These are phyloP conservation scores for Fusarium globosum DNA, from an alignment of 2,329 filamentous ascomycete genomes.

Conservation along the genomic window DNA sequence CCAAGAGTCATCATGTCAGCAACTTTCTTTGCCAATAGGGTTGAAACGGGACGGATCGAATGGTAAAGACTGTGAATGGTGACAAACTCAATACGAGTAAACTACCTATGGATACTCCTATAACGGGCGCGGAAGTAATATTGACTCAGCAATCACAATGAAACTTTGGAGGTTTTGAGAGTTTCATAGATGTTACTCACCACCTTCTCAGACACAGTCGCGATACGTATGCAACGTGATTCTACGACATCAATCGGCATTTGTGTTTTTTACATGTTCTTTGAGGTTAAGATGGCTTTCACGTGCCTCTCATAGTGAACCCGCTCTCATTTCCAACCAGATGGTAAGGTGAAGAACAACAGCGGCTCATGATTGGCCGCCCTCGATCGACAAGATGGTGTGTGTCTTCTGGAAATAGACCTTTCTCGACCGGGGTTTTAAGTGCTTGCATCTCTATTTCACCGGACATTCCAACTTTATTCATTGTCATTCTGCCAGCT, in stretches of 20 bases:
- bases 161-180: neutral
- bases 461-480: conserved; percentile 1
- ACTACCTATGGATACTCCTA: neutral
- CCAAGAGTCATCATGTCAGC: neutral
- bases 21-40: neutral
- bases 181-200: neutral
- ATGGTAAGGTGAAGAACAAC: conserved; percentile 27
- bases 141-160: neutral
- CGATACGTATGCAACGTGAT: neutral
- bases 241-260: neutral
- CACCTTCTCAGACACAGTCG: neutral
- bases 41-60: conserved; percentile 13
- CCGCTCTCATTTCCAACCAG: conserved; percentile 26
- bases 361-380: conserved; percentile 32
- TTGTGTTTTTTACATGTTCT: neutral
- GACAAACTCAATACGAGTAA: neutral
- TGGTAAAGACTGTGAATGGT: conserved; percentile 1
- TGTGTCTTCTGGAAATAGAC: conserved; percentile 30
- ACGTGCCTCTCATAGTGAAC: conserved; percentile 13
- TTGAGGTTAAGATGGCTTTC: neutral
- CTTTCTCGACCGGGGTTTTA: conserved; percentile 41
- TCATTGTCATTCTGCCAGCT: neutral
- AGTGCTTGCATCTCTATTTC: conserved; percentile 41
- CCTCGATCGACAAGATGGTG: conserved; percentile 12
- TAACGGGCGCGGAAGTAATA: neutral